Evolutionary conservation across 352 stramenopile species (phyloP).

Genomic region (Lagenidium giganteum): DNA sequence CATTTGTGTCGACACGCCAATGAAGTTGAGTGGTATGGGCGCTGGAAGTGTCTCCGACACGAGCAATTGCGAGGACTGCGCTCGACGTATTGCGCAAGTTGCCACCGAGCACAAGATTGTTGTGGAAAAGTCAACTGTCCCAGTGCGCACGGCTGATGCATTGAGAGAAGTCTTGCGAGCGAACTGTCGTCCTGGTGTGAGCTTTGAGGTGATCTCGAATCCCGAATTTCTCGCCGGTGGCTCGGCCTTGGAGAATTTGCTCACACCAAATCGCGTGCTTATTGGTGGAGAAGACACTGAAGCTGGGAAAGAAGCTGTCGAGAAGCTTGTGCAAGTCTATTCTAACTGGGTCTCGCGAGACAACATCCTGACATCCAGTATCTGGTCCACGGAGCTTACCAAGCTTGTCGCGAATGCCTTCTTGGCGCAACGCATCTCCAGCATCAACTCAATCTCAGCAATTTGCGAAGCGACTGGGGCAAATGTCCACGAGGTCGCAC

Average conservation of each 20-base stretch:
- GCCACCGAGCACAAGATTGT: constrained; percentile 90
- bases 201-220: constrained; percentile 91
- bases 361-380: constrained; percentile 91
- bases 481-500: constrained; percentile 90
- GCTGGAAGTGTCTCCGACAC: constrained; percentile 92
- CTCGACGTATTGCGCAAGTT: constrained; percentile 90
- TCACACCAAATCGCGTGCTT: constrained; percentile 87
- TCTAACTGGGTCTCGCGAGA: constrained; percentile 89
- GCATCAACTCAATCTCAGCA: constrained; percentile 95
- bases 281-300: constrained; percentile 89
- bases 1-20: constrained; percentile 93
- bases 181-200: constrained; percentile 61
- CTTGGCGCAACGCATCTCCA: constrained; percentile 92
- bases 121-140: constrained; percentile 94
- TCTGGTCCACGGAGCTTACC: constrained; percentile 94
- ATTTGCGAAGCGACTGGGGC: constrained; percentile 92
- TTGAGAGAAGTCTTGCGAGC: constrained; percentile 85
- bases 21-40: constrained; percentile 89
- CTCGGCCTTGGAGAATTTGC: constrained; percentile 91
- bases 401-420: constrained; percentile 96
- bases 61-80: constrained; percentile 93
- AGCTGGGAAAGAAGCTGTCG: constrained; percentile 46
- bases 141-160: constrained; percentile 91
- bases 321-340: constrained; percentile 86
- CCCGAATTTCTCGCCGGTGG: constrained; percentile 95